A percentile compares a stretch with the other conserved stretches of the same genome.
Conservation (phyloP, 2,329 filamentous ascomycete genomes). For the Daldinia sp. region DNA sequence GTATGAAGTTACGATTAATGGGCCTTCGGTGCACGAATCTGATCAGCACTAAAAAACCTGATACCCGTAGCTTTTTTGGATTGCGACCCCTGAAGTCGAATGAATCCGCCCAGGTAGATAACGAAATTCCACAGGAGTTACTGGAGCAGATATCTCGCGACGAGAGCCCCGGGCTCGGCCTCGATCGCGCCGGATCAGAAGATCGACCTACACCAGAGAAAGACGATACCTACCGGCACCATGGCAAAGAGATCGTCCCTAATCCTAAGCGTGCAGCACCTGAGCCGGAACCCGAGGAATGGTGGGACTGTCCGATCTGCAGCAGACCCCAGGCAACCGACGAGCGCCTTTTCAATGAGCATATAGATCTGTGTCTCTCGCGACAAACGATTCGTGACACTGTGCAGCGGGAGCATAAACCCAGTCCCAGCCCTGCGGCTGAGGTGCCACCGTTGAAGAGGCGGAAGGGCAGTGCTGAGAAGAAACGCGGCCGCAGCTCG, state of each 20-base stretch:
- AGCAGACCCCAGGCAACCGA: conserved; percentile 78
- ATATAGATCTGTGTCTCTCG: conserved; percentile 93
- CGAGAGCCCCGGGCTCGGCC: conserved; percentile 33
- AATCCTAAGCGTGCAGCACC: conserved; percentile 55
- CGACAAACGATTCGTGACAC: conserved; percentile 86
- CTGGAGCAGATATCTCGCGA: conserved; percentile 68
- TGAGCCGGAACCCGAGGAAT: conserved; percentile 58
- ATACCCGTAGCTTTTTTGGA: conserved; percentile 84
- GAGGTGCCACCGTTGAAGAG: conserved; percentile 57
- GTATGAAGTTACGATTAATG: conserved; percentile 85
- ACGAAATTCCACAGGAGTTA: conserved; percentile 75
- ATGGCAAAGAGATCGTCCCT: conserved; percentile 66
- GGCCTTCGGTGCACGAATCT: conserved; percentile 90
- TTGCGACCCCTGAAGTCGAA: conserved; percentile 56
- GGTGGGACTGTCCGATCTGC: conserved; percentile 93
- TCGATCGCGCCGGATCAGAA: conserved; percentile 64
- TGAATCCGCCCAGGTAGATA: conserved; percentile 52
- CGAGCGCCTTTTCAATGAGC: conserved; percentile 85
- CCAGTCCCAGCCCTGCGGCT: conserved; percentile 37
- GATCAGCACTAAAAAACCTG: conserved; percentile 84
- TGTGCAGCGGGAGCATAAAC: conserved; percentile 67
- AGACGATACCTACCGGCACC: conserved; percentile 50
- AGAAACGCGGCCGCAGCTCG: conserved; percentile 44
- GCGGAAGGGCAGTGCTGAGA: conserved; percentile 47
- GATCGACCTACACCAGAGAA: conserved; percentile 72